These are phyloP conservation scores for Pseudogymnoascus verrucosus DNA, from an alignment of 2,329 filamentous ascomycete species.

Conservation along the genomic window DNA sequence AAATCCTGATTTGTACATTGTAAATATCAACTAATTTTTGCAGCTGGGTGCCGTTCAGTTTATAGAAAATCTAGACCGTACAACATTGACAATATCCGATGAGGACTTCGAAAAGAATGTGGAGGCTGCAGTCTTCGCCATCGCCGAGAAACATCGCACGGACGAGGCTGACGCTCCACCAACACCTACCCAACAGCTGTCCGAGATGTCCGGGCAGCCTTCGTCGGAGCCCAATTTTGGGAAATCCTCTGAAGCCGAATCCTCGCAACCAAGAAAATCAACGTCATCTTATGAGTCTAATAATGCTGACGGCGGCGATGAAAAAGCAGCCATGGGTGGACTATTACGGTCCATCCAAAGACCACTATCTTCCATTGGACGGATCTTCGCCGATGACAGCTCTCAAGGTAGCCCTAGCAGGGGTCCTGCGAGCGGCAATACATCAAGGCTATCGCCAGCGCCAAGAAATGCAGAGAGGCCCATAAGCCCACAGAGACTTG, in stretches of 20 bases:
- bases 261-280: slow-evolving; percentile 47
- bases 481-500: slow-evolving; percentile 18
- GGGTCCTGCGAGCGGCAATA: slow-evolving; percentile 39
- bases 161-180: slow-evolving; percentile 37
- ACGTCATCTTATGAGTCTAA: slow-evolving; percentile 47
- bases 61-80: slow-evolving; percentile 91
- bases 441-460: slow-evolving; percentile 27
- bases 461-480: slow-evolving; percentile 22
- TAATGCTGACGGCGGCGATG: slow-evolving; percentile 49
- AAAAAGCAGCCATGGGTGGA: slow-evolving; percentile 74
- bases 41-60: slow-evolving; percentile 92
- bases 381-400: slow-evolving; percentile 77
- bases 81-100: slow-evolving; percentile 84
- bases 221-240: slow-evolving; percentile 50
- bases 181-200: slow-evolving; percentile 28
- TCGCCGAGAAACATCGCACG: slow-evolving; percentile 77
- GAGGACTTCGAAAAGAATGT: slow-evolving; percentile 94
- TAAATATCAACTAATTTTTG: slow-evolving; percentile 19
- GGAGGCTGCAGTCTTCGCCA: slow-evolving; percentile 91
- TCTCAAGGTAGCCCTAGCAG: slow-evolving; percentile 29
- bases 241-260: slow-evolving; percentile 52
- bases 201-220: slow-evolving; percentile 41
- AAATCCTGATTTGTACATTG: neutral
- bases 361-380: slow-evolving; percentile 82
- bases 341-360: slow-evolving; percentile 84